Evolutionary conservation across 345 rosid species (phyloP).

Genomic region (Mangifera indica): DNA sequence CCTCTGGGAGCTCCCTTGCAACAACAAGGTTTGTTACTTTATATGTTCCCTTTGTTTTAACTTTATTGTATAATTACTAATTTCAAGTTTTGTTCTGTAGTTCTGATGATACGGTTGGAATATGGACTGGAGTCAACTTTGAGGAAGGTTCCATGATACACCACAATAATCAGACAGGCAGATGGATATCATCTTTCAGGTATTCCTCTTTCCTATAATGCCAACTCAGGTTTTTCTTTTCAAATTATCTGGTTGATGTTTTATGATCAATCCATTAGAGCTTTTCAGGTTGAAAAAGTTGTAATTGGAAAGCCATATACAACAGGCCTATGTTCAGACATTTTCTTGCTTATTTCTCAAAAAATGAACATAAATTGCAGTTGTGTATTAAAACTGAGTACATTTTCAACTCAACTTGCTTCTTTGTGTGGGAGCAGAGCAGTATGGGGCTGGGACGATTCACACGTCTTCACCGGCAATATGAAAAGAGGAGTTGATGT

Average conservation of each 20-base stretch:
- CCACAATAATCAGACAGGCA: conserved; percentile 62
- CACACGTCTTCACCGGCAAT: conserved; percentile 59
- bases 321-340: background rate
- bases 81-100: conserved; percentile 33
- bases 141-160: conserved; percentile 41
- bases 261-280: background rate
- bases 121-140: conserved; percentile 53
- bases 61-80: background rate
- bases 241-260: conserved; percentile 3
- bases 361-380: background rate
- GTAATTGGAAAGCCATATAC: background rate
- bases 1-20: conserved; percentile 67
- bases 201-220: conserved; percentile 24
- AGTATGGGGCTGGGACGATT: conserved; percentile 95
- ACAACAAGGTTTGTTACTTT: conserved; percentile 60
- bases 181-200: conserved; percentile 77
- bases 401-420: background rate
- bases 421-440: conserved; percentile 42
- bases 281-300: background rate
- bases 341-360: background rate
- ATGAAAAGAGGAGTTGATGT: conserved; percentile 63
- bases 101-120: conserved; percentile 53
- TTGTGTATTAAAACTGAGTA: background rate
- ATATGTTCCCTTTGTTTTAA: background rate
- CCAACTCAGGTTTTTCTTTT: background rate